phyloP scores from a whole-genome alignment of 441 rosid species.

The Adansonia gregorii region DNA sequence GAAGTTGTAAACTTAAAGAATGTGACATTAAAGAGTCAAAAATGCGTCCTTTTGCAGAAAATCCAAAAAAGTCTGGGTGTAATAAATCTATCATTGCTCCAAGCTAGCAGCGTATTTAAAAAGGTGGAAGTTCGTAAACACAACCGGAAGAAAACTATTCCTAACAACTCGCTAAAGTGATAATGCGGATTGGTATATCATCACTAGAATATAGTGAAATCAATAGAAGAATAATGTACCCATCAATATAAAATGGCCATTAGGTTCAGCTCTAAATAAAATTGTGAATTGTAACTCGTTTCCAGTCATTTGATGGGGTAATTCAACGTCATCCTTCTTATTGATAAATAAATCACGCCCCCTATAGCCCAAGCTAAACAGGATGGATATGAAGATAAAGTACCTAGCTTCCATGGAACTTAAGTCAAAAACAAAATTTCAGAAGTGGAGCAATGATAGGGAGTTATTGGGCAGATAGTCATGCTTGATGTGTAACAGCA shows the following conservation, averaged over 20 bases:
- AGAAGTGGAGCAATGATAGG: neutral
- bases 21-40: neutral
- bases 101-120: neutral
- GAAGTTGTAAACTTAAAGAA: neutral
- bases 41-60: neutral
- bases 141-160: neutral
- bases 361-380: neutral
- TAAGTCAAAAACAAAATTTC: neutral
- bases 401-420: conserved; percentile 5
- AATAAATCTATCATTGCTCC: neutral
- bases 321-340: neutral
- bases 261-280: neutral
- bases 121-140: neutral
- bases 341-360: neutral
- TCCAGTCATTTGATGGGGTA: neutral
- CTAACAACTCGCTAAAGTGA: neutral
- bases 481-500: too few relatives aligned
- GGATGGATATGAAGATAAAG: neutral
- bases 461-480: neutral
- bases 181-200: neutral
- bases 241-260: neutral
- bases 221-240: neutral
- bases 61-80: neutral
- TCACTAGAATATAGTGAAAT: neutral
- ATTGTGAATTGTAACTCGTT: neutral